Evolutionary conservation across 805 yeast genomes (phyloP), one percentile per base, ranked within the genome.

Genomic region (Vanderwaltozyma polyspora): DNA sequence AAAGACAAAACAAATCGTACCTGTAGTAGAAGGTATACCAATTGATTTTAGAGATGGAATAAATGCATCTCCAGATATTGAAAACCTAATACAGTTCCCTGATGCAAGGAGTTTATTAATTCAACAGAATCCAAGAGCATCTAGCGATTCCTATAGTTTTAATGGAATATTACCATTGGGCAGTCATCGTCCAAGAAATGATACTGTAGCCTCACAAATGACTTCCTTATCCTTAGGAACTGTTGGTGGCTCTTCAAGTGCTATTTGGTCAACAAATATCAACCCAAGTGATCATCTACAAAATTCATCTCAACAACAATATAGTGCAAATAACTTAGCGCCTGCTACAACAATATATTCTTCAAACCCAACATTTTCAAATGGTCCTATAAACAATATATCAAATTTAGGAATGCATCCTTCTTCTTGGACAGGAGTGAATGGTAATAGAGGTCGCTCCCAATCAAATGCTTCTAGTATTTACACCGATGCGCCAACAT

Each of bases 191-290:
- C 49, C 60, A 22, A 49, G 63, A 38, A 49, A 57, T 19, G 52
- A 57, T 31, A 58, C 63, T 2, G 49, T 52, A 23, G 45, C 52
- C 1, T 58, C 63, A 5, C 63, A 58, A 40, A 48, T 57, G 12
- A 57, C 63, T n/a, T 46, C 56, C 1, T 42, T 53, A 19, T 57
- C 62, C n/a, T 49, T 51, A n/a, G 13, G 13, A 3, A 40, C 49
- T 8, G 45, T 41, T 23, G 48, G 40, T 17, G 41, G 41, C 14
- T 37, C 46, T 10, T 40, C 52, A 10, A 51, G 49, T 30, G 46
- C 40, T 18, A 38, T 48, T 15, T 52, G 61, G 57, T 42, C 55
- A 3, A 40, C 46, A 3, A 50, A 40, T 13, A 21, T 21, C 10
- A 36, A 41, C 5, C 24, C 26, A 22, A 24, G 19, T 24, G 24